Evolutionary conservation across 2,329 filamentous ascomycete species (phyloP).

Genomic region (Aspergillus aculeatus): DNA sequence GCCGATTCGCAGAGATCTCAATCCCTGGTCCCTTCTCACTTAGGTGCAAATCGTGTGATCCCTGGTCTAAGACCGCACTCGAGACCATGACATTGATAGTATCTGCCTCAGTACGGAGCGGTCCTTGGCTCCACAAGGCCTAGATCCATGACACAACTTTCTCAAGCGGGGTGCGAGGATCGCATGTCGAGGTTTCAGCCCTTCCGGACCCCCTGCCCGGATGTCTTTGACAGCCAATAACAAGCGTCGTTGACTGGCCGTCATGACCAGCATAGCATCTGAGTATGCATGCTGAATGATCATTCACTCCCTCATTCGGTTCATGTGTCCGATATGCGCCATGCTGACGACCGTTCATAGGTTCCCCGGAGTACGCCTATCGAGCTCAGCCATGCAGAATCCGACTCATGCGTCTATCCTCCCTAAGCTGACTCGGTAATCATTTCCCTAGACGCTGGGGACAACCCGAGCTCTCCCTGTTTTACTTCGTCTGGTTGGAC

Average conservation of each 20-base stretch:
- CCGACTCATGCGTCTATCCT: neutral
- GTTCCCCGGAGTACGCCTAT: slow-evolving; percentile 19
- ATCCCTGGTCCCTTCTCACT: slow-evolving; percentile 9
- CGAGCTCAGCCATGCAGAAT: slow-evolving; percentile 11
- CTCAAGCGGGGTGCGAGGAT: slow-evolving; percentile 12
- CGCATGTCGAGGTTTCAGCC: slow-evolving; percentile 20
- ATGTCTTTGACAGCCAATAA: slow-evolving; percentile 10
- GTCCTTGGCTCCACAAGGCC: slow-evolving; percentile 6
- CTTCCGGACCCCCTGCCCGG: slow-evolving; percentile 12
- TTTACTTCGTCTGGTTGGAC: neutral
- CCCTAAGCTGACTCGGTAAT: slow-evolving; percentile 10
- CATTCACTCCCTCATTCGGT: slow-evolving; percentile 13
- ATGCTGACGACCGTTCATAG: slow-evolving; percentile 15
- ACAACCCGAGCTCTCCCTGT: neutral
- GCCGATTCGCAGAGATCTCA: slow-evolving; percentile 18
- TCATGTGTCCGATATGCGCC: slow-evolving; percentile 18
- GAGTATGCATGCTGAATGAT: slow-evolving; percentile 14
- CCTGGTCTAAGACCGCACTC: neutral
- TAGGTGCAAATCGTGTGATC: neutral
- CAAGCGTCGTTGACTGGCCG: slow-evolving; percentile 6
- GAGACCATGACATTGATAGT: slow-evolving; percentile 10
- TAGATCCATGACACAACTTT: slow-evolving; percentile 17
- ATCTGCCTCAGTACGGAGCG: slow-evolving; percentile 6
- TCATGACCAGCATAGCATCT: slow-evolving; percentile 3
- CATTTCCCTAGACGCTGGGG: slow-evolving; percentile 10